phyloP scores from a whole-genome alignment of 2,329 filamentous ascomycete genomes.

The Fusarium nygamai region DNA sequence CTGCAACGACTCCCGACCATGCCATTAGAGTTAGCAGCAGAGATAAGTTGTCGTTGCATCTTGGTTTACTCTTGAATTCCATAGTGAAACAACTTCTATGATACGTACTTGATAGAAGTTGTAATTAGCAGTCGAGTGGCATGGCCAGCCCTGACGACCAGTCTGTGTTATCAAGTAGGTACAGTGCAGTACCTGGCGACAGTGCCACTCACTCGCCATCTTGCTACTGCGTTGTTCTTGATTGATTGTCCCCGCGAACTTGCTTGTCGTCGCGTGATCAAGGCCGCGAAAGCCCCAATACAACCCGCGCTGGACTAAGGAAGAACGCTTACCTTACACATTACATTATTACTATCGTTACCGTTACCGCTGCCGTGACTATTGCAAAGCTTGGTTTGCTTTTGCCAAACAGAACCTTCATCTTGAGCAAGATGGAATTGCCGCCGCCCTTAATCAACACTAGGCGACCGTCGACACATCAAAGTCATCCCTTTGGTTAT shows the following conservation, averaged over 20 bases:
- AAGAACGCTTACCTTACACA: not conserved
- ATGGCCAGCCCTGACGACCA: not conserved
- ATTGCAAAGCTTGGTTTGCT: not conserved
- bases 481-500: not conserved
- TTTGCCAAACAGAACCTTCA: not conserved
- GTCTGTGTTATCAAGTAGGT: not conserved
- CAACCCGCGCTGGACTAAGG: rapidly evolving
- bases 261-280: not conserved
- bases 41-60: too few species aligned
- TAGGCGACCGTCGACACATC: not conserved
- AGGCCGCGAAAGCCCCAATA: not conserved
- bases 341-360: not conserved
- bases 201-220: not conserved
- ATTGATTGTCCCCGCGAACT: rapidly evolving
- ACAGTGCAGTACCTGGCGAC: not conserved
- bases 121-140: not conserved
- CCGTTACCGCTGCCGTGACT: not conserved
- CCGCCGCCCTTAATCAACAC: not conserved
- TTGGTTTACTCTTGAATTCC: too few species aligned
- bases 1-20: too few species aligned
- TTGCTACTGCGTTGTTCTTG: not conserved
- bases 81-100: too few species aligned
- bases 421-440: not conserved
- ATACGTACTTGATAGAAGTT: too few species aligned
- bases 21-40: too few species aligned